Evolutionary conservation across 345 rosid genomes (phyloP).

Genomic region (Syzygium grande): DNA sequence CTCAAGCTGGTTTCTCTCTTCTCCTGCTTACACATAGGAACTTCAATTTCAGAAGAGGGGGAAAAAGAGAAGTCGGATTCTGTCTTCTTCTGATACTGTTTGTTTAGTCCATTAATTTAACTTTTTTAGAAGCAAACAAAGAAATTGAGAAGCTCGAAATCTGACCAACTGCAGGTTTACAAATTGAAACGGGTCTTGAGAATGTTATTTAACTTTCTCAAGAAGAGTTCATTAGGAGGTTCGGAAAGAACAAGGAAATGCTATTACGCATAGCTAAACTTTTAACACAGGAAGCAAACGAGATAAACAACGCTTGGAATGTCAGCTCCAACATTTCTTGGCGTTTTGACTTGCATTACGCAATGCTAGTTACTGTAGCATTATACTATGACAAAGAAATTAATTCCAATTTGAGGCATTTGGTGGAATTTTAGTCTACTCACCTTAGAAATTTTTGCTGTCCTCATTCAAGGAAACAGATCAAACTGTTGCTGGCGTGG

Average conservation of each 20-base stretch:
- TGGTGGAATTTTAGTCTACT: not conserved
- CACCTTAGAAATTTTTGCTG: not conserved
- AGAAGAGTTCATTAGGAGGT: not conserved
- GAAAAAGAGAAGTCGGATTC: not conserved
- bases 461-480: not conserved
- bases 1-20: not conserved
- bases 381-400: not conserved
- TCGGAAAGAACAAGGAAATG: not conserved
- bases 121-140: not conserved
- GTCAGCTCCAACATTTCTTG: not conserved
- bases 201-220: constrained; percentile 1
- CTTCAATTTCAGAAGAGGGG: not conserved
- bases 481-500: not conserved
- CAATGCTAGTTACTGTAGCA: not conserved
- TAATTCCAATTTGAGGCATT: not conserved
- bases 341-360: not conserved
- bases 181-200: constrained; percentile 53
- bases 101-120: not conserved
- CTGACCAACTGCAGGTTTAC: constrained; percentile 36
- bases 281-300: not conserved
- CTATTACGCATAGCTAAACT: not conserved
- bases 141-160: not conserved
- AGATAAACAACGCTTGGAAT: not conserved
- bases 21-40: not conserved
- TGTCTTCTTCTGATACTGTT: not conserved